Base-by-base conservation (phyloP, 208 protist genomes). In the Endotrypanum monterogeii region DNA sequence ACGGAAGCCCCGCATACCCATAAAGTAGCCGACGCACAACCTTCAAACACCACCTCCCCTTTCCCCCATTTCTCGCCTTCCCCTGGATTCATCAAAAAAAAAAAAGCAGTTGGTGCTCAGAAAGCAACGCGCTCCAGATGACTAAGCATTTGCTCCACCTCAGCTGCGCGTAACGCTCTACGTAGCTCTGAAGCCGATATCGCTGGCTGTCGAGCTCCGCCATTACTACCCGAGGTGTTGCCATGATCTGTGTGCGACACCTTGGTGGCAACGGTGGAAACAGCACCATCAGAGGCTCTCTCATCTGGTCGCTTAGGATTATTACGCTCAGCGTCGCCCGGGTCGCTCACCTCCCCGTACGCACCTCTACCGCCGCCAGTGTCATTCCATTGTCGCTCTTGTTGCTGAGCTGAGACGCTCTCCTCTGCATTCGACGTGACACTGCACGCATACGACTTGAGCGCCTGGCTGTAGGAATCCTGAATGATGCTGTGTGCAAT, bases 401-500 rank as follows among this genome's bases (percentile, higher is more conserved):
- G 65, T 28, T 70, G 65, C 50, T 70, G 44, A 28, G 65, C 50
- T 1, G 37, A 44, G 46, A n/a, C 50, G n/a, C 9, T 16, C 66
- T 12, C 68, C 35, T 46, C 55, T n/a, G 54, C 68, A 30, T 51
- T 55, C 25, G 69, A 58, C 8, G 66, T 50, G 44, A 67, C 16
- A 28, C 50, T 58, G 67, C 50, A 55, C 7, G 54, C 58, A 25
- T 76, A 74, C 46, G 73, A 73, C 71, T 80, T 84, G 57, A 66
- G 46, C n/a, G 74, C 83, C 51, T 85, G 76, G 32, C 63, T 83
- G 70, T 87, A 87, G n/a, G 87, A 92, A 60, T 89, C 82, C 62
- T 92, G 84, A 60, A 89, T 85, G 52, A 92, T 88, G 62, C 80
- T 92, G 71, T 86, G 80, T 8, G 87, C 87, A 23, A 92, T 81